These are phyloP conservation scores for Fusarium subtropicale DNA, from an alignment of 2,329 filamentous ascomycete species.

Conservation along the genomic window DNA sequence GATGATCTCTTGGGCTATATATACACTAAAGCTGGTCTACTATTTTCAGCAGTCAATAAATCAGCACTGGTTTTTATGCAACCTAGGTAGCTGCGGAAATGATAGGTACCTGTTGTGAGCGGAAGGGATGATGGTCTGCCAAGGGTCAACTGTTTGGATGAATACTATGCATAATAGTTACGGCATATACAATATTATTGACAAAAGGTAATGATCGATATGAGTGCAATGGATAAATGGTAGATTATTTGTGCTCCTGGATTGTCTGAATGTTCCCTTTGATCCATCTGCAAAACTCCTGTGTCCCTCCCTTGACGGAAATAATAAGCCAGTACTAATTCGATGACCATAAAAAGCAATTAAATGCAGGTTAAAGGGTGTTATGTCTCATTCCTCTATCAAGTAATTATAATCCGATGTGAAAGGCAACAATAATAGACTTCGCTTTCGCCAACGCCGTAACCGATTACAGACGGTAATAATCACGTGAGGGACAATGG, in stretches of 20 bases:
- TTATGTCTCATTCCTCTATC: neutral
- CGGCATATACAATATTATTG: too few species aligned
- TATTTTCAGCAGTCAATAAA: too few species aligned
- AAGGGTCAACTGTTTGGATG: neutral
- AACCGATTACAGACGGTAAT: neutral
- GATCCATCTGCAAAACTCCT: neutral
- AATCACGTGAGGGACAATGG: constrained; percentile 15
- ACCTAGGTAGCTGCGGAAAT: neutral
- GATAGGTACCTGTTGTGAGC: neutral
- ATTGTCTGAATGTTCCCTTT: constrained; percentile 1
- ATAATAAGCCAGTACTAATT: neutral
- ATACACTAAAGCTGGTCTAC: too few species aligned
- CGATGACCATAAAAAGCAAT: neutral
- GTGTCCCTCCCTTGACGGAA: constrained; percentile 9
- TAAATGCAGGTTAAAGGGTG: neutral
- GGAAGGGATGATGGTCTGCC: neutral
- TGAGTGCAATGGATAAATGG: neutral
- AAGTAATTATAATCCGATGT: neutral
- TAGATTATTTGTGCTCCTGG: neutral
- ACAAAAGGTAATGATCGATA: neutral
- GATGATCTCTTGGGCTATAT: too few species aligned
- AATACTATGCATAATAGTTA: neutral
- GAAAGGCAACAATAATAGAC: neutral
- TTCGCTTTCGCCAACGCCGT: neutral
- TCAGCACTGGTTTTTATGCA: too few species aligned